Percentiles rank a stretch among this genome's conserved stretches.
These are phyloP conservation scores for Plantago ovata DNA, from an alignment of 257 asterid species.

Conservation along the genomic window DNA sequence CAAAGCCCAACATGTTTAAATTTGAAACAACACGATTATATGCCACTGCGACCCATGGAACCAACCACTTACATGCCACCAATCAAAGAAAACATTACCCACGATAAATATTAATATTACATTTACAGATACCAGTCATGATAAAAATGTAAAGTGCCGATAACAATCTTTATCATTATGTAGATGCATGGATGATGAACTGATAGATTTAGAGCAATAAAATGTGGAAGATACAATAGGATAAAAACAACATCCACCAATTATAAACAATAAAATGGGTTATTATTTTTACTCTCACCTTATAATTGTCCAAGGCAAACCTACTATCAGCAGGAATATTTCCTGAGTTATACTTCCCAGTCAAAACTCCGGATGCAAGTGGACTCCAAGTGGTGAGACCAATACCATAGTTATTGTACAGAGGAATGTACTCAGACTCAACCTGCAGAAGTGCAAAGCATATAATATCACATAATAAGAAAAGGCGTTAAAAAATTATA, in stretches of 20 bases:
- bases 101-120: no score
- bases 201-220: no score
- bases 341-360: slow-evolving; percentile 75
- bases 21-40: no score
- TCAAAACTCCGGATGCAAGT: slow-evolving; percentile 92
- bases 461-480: slow-evolving; percentile 11
- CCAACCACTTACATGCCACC: no score
- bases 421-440: slow-evolving; percentile 80
- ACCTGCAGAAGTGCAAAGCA: slow-evolving; percentile 51
- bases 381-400: slow-evolving; percentile 99
- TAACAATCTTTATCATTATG: no score
- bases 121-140: no score
- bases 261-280: background rate
- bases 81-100: no score
- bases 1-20: background rate
- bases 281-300: slow-evolving; percentile 41
- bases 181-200: no score
- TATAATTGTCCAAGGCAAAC: slow-evolving; percentile 90
- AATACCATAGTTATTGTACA: slow-evolving; percentile 74
- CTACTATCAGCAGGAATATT: slow-evolving; percentile 79
- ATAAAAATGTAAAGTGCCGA: no score
- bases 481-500: background rate
- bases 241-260: no score
- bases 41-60: no score
- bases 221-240: no score